A percentile compares a stretch with the other conserved stretches of the same genome.
These are phyloP conservation scores for Warburgia ugandensis DNA, from an alignment of 164 flowering plant species.

Conservation along the genomic window DNA sequence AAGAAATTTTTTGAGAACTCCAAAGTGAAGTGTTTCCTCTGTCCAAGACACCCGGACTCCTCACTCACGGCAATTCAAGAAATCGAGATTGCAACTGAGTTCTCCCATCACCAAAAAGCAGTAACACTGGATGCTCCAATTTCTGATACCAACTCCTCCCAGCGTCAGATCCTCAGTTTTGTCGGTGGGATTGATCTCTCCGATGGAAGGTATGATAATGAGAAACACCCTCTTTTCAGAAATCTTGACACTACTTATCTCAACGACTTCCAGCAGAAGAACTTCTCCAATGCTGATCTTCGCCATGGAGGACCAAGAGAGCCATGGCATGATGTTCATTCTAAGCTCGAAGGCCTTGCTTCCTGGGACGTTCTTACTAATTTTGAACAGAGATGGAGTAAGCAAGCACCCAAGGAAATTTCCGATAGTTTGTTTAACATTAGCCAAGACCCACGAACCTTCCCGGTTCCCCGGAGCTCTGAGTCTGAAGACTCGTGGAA, in stretches of 20 bases:
- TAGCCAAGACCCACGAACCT: conserved; percentile 13
- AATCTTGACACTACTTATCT: conserved; percentile 39
- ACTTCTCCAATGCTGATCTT: conserved; percentile 45
- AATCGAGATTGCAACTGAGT: conserved; percentile 31
- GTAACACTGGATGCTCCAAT: conserved; percentile 39
- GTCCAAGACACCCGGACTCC: conserved; percentile 48
- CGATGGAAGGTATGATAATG: conserved; percentile 62
- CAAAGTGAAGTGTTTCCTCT: conserved; percentile 42
- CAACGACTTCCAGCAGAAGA: conserved; percentile 67
- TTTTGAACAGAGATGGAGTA: conserved; percentile 66
- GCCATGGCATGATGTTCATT: conserved; percentile 81
- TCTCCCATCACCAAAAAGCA: conserved; percentile 67
- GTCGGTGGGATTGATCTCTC: conserved; percentile 78
- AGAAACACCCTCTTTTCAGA: conserved; percentile 45
- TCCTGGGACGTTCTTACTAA: conserved; percentile 77
- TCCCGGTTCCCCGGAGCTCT: conserved; percentile 12
- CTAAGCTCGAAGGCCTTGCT: conserved; percentile 55
- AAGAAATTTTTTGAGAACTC: conserved; percentile 35
- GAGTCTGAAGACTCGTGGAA: conserved; percentile 43
- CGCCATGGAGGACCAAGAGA: conserved; percentile 71
- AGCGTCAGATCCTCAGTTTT: conserved; percentile 49
- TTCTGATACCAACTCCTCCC: conserved; percentile 12
- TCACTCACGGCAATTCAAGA: conserved; percentile 34
- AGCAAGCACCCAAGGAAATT: conserved; percentile 26
- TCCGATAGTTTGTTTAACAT: conserved; percentile 13